Conservation (phyloP, 129 eudicot species). For the Flaveria linearis region DNA sequence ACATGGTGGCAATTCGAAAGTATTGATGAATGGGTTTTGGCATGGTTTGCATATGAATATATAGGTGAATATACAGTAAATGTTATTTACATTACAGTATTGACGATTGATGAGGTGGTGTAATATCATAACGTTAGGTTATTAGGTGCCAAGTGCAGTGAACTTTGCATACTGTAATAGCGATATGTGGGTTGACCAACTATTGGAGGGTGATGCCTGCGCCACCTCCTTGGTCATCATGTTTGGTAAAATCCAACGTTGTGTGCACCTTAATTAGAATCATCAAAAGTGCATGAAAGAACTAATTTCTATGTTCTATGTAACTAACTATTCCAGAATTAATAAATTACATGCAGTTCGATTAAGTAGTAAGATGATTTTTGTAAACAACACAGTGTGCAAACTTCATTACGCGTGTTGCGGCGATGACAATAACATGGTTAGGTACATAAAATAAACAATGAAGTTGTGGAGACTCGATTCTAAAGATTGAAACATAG, state of each 20-base stretch:
- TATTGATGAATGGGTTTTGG: constrained; percentile 15
- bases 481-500: no score
- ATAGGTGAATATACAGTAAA: not conserved
- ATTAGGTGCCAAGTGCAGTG: not conserved
- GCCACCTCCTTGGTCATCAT: constrained; percentile 28
- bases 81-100: not conserved
- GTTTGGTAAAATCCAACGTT: constrained; percentile 41
- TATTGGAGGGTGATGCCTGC: constrained; percentile 16
- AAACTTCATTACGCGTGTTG: no score
- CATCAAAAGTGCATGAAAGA: constrained; percentile 15
- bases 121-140: not conserved
- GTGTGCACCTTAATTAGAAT: constrained; percentile 24
- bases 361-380: no score
- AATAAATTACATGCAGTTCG: not conserved
- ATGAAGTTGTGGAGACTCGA: no score
- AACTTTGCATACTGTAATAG: not conserved
- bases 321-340: no score
- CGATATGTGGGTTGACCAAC: constrained; percentile 14
- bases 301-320: not conserved
- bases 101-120: not conserved
- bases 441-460: no score
- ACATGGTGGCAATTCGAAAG: constrained; percentile 16
- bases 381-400: no score
- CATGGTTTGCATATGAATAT: constrained; percentile 15
- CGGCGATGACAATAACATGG: no score